phyloP scores from a whole-genome alignment of 1,284 basidiomycete species.

The Leccinum angustisporum region DNA sequence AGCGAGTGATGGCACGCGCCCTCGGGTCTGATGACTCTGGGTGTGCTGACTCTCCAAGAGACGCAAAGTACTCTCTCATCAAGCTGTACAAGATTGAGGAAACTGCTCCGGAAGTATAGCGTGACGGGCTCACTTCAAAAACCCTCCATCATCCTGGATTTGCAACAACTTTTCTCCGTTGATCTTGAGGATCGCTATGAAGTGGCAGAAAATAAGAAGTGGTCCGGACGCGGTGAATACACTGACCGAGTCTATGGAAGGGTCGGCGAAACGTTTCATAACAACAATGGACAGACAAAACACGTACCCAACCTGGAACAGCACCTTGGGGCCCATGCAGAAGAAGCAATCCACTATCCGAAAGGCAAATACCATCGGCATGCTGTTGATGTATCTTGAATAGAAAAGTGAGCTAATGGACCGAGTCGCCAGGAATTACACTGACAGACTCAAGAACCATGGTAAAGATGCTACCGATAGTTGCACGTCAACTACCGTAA shows the following conservation, averaged over 20 bases:
- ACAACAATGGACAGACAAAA: background rate
- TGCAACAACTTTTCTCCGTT: constrained; percentile 95
- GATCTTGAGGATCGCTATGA: constrained; percentile 91
- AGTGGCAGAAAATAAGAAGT: constrained; percentile 5
- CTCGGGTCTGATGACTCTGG: constrained; percentile 88
- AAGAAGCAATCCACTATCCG: constrained; percentile 99
- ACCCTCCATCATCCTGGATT: constrained; percentile 96
- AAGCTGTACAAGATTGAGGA: constrained; percentile 47
- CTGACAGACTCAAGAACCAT: constrained; percentile 94
- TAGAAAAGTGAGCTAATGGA: constrained; percentile 7
- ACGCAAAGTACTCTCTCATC: constrained; percentile 93
- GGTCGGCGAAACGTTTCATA: constrained; percentile 14
- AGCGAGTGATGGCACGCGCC: constrained; percentile 92
- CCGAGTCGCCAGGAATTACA: constrained; percentile 2
- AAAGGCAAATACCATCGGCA: constrained; percentile 99
- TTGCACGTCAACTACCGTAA: constrained; percentile 90
- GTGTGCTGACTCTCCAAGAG: constrained; percentile 93
- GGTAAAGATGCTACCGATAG: constrained; percentile 95
- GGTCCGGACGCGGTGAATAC: background rate
- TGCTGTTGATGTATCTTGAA: constrained; percentile 90
- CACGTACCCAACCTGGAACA: constrained; percentile 94
- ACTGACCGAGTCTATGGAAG: constrained; percentile 45
- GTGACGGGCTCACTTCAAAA: constrained; percentile 72
- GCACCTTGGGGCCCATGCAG: constrained; percentile 97
- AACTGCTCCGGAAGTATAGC: background rate